These are phyloP conservation scores for Lepiota venenata DNA, from an alignment of 768 basidiomycete genomes.

Conservation along the genomic window DNA sequence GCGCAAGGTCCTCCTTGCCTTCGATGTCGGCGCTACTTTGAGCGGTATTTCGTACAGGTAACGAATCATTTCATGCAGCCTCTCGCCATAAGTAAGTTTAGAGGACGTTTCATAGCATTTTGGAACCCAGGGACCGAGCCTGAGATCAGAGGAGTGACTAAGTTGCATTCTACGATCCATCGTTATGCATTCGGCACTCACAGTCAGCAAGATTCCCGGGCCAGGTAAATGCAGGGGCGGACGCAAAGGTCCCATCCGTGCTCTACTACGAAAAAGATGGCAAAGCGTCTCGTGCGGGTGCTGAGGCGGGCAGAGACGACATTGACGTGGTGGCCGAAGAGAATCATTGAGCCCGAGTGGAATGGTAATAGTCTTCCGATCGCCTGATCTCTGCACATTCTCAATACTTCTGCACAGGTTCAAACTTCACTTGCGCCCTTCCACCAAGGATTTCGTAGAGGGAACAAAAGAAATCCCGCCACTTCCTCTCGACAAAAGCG, in stretches of 20 bases:
- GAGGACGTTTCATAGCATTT: slow-evolving; percentile 20
- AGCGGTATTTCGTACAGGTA: slow-evolving; percentile 44
- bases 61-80: neutral
- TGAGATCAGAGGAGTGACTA: slow-evolving; percentile 36
- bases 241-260: slow-evolving; percentile 33
- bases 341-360: slow-evolving; percentile 9
- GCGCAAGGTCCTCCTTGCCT: slow-evolving; percentile 40
- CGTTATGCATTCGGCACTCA: no score
- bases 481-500: slow-evolving; percentile 38
- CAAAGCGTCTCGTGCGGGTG: slow-evolving; percentile 2
- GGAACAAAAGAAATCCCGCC: slow-evolving; percentile 25
- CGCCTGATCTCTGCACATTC: neutral
- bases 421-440: slow-evolving; percentile 30
- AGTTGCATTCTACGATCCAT: slow-evolving; percentile 20
- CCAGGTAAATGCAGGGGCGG: slow-evolving; percentile 22
- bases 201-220: slow-evolving; percentile 17
- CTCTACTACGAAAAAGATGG: slow-evolving; percentile 27
- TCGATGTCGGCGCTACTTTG: slow-evolving; percentile 48
- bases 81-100: slow-evolving; percentile 11
- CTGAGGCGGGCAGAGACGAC: slow-evolving; percentile 10
- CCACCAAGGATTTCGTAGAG: slow-evolving; percentile 9
- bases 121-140: slow-evolving; percentile 30
- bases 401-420: slow-evolving; percentile 12
- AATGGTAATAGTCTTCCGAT: slow-evolving; percentile 2
- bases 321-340: slow-evolving; percentile 11